Evolutionary conservation across 768 basidiomycete genomes (phyloP), one percentile per base, ranked within the genome.

Genomic region (Pseudohyphozyma bogoriensis): DNA sequence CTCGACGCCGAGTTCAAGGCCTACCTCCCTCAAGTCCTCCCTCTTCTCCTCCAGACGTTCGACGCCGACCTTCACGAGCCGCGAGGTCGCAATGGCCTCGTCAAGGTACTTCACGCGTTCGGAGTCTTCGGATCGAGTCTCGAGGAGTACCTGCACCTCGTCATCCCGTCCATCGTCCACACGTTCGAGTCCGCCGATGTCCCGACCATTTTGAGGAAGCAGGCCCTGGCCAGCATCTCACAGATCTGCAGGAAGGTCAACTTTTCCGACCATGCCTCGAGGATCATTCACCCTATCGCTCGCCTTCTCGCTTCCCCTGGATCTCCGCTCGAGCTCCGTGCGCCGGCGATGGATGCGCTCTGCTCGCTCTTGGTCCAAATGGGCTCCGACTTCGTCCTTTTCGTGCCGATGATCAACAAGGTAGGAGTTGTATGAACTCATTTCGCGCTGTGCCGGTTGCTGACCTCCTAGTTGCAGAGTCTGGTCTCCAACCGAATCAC

Each of bases 1-100:
- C 79, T 99, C 26, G 91, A 96, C 70, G 89, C 92, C 3, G 95
- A 97, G 72, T 96, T 97, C 77, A 91, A 91, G 72, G 92, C 90
- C 1, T 95, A 92, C 77, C 77, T 99, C 18, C 90, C 93, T 0
- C 84, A 83, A 18, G 85, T 95, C 36, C 77, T 99, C 1, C 92
- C 92, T 15, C 81, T 89, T 13, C 80, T 97, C 59, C 80, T 99
- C 53, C 86, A 88, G 69, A 86, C 89, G 1, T 92, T 93, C 64
- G 89, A 93, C 60, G 85, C 84, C n/a, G 89, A 91, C 51, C 74
- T 84, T 36, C 45, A 36, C 50, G 90, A 93, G 56, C 86, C 88
- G 71, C 78, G 85, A 33, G 88, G 90, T 66, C 60, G 64, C 31
- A 67, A 67, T 45, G 74, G 74, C 28, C 70, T 76, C 26, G 85